Evolutionary conservation across 345 rosid genomes (phyloP), one percentile per base, ranked within the genome.

Genomic region (Alliaria petiolata): DNA sequence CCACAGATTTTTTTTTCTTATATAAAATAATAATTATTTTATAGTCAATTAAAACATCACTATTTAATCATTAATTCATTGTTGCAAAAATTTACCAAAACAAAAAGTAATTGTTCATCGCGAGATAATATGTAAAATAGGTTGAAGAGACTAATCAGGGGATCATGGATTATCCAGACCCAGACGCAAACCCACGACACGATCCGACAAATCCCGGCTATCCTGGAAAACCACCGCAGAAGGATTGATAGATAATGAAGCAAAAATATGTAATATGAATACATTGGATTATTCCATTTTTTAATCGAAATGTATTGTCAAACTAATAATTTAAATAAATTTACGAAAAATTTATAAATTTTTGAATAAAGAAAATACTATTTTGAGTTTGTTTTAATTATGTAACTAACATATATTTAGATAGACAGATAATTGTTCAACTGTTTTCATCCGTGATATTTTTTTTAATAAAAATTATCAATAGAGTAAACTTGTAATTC

Each of bases 201-300:
- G 76, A 72, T n/a, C 76, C 76, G 1, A 50, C 16, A 34, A 22
- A 11, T 1, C 53, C 59, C 25, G 15, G 49, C 58, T 58, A 46
- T 14, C 49, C 15, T 26, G 64, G 62, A 40, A 0, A 6, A 16
- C 67, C 26, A 1, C 35, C 45, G 13, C 11, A n/a, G 14, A 17
- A 36, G 45, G 17, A 35, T 10, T 17, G 31, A 34, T 16, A 22
- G 5, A 14, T 42, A 12, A 22, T 49, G 34, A 64, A 33, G 10
- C 25, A 34, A 47, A 20, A 47, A 63, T 31, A n/a, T 35, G 57
- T 35, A 63, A 17, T 33, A 19, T 64, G 13, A 11, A 2, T n/a
- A n/a, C 25, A 42, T 62, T 62, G 10, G 66, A 43, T 10, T 13
- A 10, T 28, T 43, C 33, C 51, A 61, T 15, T 60, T 59, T 13